A percentile compares a stretch with the other conserved stretches of the same genome.
Conservation (phyloP, 805 yeast genomes). For the Candida railenensis region DNA sequence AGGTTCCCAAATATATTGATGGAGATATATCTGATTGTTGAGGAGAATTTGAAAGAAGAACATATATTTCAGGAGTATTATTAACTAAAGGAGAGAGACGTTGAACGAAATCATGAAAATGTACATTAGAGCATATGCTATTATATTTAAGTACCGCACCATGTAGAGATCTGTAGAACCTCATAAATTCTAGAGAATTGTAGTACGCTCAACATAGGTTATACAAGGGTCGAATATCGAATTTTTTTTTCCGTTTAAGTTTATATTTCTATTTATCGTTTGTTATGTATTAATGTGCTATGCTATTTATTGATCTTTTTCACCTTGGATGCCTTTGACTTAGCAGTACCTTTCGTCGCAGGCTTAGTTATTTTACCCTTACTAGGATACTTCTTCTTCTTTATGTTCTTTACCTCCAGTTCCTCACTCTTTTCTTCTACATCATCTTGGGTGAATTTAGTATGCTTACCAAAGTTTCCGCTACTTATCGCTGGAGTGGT, state of each 20-base stretch:
- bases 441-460: slow-evolving; percentile 26
- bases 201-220: too few relatives aligned
- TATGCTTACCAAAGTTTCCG: slow-evolving; percentile 39
- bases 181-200: too few relatives aligned
- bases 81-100: slow-evolving; percentile 10
- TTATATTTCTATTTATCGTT: too few relatives aligned
- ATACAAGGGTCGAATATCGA: too few relatives aligned
- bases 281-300: neutral
- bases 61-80: slow-evolving; percentile 49
- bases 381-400: neutral
- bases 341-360: too few relatives aligned
- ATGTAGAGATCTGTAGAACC: too few relatives aligned
- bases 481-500: slow-evolving; percentile 39
- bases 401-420: neutral
- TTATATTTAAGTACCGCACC: neutral
- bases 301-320: neutral
- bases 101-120: neutral
- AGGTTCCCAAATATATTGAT: slow-evolving; percentile 79
- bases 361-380: neutral
- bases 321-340: neutral
- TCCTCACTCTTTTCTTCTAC: slow-evolving; percentile 5
- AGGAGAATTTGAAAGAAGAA: slow-evolving; percentile 58
- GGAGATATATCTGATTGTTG: slow-evolving; percentile 66
- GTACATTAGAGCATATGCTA: neutral
- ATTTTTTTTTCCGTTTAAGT: too few relatives aligned